A percentile compares a stretch with the other conserved stretches of the same genome.
Evolutionary conservation across 495 filamentous ascomycete genomes (phyloP).

Genomic region (Aspergillus campestris): DNA sequence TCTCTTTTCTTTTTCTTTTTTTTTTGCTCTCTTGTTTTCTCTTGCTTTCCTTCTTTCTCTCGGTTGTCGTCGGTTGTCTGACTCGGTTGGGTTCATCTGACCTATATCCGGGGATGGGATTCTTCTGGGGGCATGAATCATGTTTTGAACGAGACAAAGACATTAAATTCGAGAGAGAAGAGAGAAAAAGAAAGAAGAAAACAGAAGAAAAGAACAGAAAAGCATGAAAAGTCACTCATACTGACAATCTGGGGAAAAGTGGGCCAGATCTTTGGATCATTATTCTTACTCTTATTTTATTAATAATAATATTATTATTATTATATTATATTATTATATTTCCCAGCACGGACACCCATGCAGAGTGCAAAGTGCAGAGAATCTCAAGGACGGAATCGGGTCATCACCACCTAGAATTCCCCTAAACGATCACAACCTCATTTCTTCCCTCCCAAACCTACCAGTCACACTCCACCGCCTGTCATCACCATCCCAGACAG

Average conservation of each 20-base stretch:
- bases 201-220: constrained; percentile 1
- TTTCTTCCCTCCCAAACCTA: no score
- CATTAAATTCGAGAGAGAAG: background rate
- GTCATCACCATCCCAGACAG: no score
- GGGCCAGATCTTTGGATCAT: constrained; percentile 26
- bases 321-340: no score
- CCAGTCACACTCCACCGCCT: no score
- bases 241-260: constrained; percentile 37
- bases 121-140: no score
- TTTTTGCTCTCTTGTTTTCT: background rate
- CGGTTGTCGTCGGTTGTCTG: background rate
- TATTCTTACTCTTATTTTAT: no score
- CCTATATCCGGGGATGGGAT: background rate
- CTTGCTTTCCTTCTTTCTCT: background rate
- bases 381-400: no score
- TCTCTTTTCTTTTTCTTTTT: background rate
- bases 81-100: background rate
- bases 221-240: constrained; percentile 5
- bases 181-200: constrained; percentile 4
- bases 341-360: no score
- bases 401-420: no score
- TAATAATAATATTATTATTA: no score
- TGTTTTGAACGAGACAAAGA: background rate
- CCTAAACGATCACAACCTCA: no score
- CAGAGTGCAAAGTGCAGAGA: no score